Evolutionary conservation across 2,329 filamentous ascomycete species (phyloP).

Genomic region (Tolypocladium sp.): DNA sequence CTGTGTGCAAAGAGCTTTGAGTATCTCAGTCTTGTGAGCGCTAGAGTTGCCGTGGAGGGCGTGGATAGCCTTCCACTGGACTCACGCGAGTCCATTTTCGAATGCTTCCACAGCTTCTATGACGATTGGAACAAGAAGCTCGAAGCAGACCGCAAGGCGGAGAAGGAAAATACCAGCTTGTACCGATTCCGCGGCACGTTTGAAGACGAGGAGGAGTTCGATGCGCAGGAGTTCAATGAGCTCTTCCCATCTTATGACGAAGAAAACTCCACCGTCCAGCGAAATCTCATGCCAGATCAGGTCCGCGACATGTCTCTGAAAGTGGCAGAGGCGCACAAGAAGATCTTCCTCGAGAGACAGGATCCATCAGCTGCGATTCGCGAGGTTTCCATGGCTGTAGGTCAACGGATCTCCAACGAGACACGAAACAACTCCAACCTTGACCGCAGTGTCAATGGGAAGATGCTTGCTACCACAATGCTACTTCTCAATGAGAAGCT

Average conservation of each 20-base stretch:
- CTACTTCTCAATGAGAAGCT: constrained; percentile 56
- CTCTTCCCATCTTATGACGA: constrained; percentile 72
- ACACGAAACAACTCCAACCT: constrained; percentile 16
- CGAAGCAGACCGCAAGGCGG: constrained; percentile 64
- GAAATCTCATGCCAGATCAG: constrained; percentile 23
- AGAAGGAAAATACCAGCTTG: constrained; percentile 63
- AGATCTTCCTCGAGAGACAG: constrained; percentile 36
- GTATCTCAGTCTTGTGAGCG: constrained; percentile 27
- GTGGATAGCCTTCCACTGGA: constrained; percentile 26
- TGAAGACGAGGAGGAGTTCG: constrained; percentile 66
- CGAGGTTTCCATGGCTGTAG: constrained; percentile 33
- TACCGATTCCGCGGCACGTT: constrained; percentile 76
- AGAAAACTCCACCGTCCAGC: constrained; percentile 23
- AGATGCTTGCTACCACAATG: constrained; percentile 57
- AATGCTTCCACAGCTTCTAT: constrained; percentile 65
- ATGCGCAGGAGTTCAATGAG: constrained; percentile 65
- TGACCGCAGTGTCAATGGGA: constrained; percentile 32
- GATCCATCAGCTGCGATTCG: constrained; percentile 33
- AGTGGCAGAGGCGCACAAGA: constrained; percentile 51
- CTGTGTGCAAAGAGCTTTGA: constrained; percentile 26
- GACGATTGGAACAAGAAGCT: constrained; percentile 72
- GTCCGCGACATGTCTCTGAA: constrained; percentile 49
- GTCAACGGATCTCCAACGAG: constrained; percentile 24
- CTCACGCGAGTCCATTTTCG: constrained; percentile 48
- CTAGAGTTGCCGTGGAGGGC: constrained; percentile 37